Base-by-base conservation (phyloP, 768 basidiomycete species). In the Suillus spraguei region DNA sequence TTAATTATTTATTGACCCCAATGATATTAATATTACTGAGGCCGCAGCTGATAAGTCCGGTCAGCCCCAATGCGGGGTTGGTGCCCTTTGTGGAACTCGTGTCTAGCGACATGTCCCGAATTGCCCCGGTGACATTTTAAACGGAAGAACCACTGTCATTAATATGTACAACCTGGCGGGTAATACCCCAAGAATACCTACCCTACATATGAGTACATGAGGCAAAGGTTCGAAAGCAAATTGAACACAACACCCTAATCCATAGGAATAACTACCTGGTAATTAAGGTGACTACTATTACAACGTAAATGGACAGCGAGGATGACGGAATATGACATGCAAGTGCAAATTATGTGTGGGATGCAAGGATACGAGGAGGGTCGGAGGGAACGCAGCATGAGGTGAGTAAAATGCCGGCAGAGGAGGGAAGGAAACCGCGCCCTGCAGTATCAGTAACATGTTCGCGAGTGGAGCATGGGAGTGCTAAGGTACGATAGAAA, bases 281-380 rank as follows among this genome's bases (percentile, higher is more conserved):
- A 75, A 46, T 47, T 63, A 60, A 41, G 71, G 39, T 55, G 60
- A 75, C 75, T 75, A 76, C 36, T 69, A 60, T 68, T 75, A 75
- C 74, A 75, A 60, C 67, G 70, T 76, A 76, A 71, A 66, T 76
- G 68, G 66, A 75, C 70, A 73, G 64, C 66, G 53, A 28, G 60
- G 60, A 66, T 64, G 39, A 52, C 35, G 39, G 32, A 52, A 24
- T 60, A 54, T 64, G 63, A 52, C 42, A 53, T 59, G 42, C 42
- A 39, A 54, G 54, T 36, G 41, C 49, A 65, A 62, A 53, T 49
- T 64, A 59, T 52, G 50, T 41, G 55, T 59, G 49, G 22, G 63
- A 54, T 44, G 53, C 60, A 44, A 63, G 38, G 60, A 46, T 44
- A 24, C n/a, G 60, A 41, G 13, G 62, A 63, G 42, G 20, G 52